A percentile compares a stretch with the other conserved stretches of the same genome.
phyloP scores from a whole-genome alignment of 73 alveolate species.

The Tetrahymena malaccensis region DNA sequence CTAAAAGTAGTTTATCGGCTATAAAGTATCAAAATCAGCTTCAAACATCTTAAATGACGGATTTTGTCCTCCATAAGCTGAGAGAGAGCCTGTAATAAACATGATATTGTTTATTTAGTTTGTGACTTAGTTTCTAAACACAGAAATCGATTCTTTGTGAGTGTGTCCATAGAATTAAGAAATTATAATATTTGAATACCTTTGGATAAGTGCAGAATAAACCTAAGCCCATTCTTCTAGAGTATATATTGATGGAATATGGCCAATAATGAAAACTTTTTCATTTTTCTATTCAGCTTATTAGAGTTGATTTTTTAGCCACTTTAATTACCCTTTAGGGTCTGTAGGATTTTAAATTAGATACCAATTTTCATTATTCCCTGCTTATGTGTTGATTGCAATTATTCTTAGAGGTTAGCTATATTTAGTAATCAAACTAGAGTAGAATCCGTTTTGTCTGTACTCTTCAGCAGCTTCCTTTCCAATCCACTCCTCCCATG shows the following conservation, averaged over 20 bases:
- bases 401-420: conserved; percentile 9
- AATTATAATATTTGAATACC: background rate
- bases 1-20: background rate
- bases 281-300: conserved; percentile 1
- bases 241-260: conserved; percentile 15
- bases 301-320: conserved; percentile 14
- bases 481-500: conserved; percentile 37
- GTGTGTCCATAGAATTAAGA: background rate
- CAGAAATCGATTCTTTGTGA: background rate
- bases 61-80: background rate
- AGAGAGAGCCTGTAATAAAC: background rate
- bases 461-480: conserved; percentile 31
- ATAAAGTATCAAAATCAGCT: background rate
- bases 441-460: conserved; percentile 22
- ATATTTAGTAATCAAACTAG: background rate
- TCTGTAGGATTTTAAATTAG: conserved; percentile 34
- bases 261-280: conserved; percentile 31
- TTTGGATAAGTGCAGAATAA: background rate
- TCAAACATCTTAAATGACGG: background rate
- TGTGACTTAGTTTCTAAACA: background rate
- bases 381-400: conserved; percentile 26
- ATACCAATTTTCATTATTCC: conserved; percentile 31
- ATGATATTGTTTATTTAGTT: no score
- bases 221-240: conserved; percentile 33
- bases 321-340: conserved; percentile 17